Percentiles rank a stretch among this genome's conserved stretches.
Conservation (phyloP, 139 green algal genomes). For the Volvox africanus region DNA sequence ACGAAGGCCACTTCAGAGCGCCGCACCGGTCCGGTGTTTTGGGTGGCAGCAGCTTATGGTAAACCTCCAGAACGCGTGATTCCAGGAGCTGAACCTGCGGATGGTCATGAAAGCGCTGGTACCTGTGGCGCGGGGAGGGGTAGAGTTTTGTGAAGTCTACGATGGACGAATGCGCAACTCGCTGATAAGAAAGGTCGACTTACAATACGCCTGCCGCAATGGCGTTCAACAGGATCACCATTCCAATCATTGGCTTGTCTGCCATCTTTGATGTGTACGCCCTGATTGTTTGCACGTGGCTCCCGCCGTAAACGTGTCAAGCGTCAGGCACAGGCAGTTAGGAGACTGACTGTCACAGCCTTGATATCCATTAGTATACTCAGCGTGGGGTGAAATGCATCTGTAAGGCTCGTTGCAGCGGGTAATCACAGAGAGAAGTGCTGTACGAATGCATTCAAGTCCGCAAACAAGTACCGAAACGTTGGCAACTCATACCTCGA, state of each 20-base stretch:
- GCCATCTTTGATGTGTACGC: background rate
- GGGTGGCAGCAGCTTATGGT: slow-evolving; percentile 30
- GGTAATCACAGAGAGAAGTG: too few species aligned
- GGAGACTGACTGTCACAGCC: too few species aligned
- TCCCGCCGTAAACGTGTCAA: too few species aligned
- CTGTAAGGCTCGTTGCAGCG: too few species aligned
- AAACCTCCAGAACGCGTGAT: background rate
- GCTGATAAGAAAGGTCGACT: background rate
- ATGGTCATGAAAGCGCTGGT: slow-evolving; percentile 53
- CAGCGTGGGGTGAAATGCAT: too few species aligned
- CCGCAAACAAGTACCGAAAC: too few species aligned
- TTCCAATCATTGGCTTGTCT: background rate
- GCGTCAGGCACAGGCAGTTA: too few species aligned
- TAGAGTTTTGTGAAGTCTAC: background rate
- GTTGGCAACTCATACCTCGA: too few species aligned
- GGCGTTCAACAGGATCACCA: slow-evolving; percentile 24
- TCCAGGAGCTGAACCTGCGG: slow-evolving; percentile 33
- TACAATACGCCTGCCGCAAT: slow-evolving; percentile 36
- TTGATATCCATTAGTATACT: too few species aligned
- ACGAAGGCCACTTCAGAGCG: slow-evolving; percentile 56
- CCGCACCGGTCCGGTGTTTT: slow-evolving; percentile 48
- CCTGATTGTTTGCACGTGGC: background rate
- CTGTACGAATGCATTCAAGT: too few species aligned
- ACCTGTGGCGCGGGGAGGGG: slow-evolving; percentile 15
- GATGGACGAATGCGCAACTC: background rate